Percentiles rank a stretch among this genome's conserved stretches.
These are phyloP conservation scores for Metschnikowia vanudenii DNA, from an alignment of 805 yeast genomes.

Conservation along the genomic window DNA sequence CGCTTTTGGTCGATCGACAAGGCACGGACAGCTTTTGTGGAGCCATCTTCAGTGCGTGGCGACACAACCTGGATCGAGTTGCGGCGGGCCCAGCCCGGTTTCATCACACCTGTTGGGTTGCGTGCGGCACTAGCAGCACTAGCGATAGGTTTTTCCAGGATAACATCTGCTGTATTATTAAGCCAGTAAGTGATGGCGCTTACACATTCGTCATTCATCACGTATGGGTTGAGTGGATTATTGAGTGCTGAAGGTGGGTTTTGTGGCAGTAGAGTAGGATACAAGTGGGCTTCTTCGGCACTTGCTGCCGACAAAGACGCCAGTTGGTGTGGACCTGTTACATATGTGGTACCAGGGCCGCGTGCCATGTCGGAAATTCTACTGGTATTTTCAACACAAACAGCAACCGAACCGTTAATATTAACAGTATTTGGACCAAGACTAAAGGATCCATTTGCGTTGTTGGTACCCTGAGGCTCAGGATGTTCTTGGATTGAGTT, in stretches of 20 bases:
- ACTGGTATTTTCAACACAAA: too few relatives aligned
- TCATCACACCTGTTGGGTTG: constrained; percentile 33
- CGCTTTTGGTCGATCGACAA: constrained; percentile 12
- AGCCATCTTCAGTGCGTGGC: constrained; percentile 6
- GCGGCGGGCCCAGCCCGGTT: constrained; percentile 20
- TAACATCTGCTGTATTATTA: constrained; percentile 17
- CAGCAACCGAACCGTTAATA: too few relatives aligned
- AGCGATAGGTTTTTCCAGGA: constrained; percentile 18
- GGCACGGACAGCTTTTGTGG: constrained; percentile 4
- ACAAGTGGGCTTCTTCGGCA: background rate
- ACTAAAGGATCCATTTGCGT: too few relatives aligned
- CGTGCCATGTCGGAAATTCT: background rate
- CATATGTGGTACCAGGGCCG: background rate
- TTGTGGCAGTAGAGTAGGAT: background rate
- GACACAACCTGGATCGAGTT: constrained; percentile 16
- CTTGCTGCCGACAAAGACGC: background rate
- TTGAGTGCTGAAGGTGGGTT: constrained; percentile 5
- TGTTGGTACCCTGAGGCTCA: background rate
- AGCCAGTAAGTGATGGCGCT: constrained; percentile 40
- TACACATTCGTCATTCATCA: constrained; percentile 41
- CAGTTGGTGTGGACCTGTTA: background rate
- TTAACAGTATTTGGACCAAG: background rate
- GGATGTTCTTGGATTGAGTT: background rate
- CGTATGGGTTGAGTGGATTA: constrained; percentile 16
- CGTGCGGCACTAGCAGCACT: constrained; percentile 16